A percentile compares a stretch with the other conserved stretches of the same genome.
Evolutionary conservation across 2,329 filamentous ascomycete species (phyloP).

Genomic region (Akanthomyces lecanii): DNA sequence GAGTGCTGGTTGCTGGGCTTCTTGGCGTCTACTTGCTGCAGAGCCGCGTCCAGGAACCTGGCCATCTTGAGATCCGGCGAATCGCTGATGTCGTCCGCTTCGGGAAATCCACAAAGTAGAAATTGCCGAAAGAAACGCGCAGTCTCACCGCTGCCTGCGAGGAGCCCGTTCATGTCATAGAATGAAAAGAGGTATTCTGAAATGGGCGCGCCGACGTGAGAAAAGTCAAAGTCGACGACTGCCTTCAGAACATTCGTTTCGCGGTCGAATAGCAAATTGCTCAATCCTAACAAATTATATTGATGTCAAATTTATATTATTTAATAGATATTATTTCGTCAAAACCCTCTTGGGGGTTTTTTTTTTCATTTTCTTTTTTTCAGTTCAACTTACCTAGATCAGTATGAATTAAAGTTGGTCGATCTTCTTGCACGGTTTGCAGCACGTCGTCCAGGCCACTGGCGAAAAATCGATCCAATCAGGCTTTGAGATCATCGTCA

Average conservation of each 20-base stretch:
- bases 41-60: background rate
- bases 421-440: background rate
- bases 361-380: background rate
- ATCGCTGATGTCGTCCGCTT: background rate
- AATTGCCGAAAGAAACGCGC: background rate
- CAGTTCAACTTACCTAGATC: constrained; percentile 9
- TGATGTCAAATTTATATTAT: too few species aligned
- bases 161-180: background rate
- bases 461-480: constrained; percentile 13
- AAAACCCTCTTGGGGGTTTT: background rate
- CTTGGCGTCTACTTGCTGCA: background rate
- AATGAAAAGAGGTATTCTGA: constrained; percentile 15
- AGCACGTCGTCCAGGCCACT: constrained; percentile 1
- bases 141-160: background rate
- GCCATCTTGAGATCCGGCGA: constrained; percentile 1
- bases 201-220: constrained; percentile 3
- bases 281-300: background rate
- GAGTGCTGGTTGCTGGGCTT: background rate
- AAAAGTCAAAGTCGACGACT: constrained; percentile 16
- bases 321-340: background rate
- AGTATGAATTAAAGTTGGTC: constrained; percentile 3
- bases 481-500: constrained; percentile 1
- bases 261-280: constrained; percentile 12
- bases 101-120: background rate
- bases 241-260: constrained; percentile 7